A percentile compares a stretch with the other conserved stretches of the same genome.
Evolutionary conservation across 495 filamentous ascomycete genomes (phyloP).

Genomic region (Podospora bellae-mahoneyi): DNA sequence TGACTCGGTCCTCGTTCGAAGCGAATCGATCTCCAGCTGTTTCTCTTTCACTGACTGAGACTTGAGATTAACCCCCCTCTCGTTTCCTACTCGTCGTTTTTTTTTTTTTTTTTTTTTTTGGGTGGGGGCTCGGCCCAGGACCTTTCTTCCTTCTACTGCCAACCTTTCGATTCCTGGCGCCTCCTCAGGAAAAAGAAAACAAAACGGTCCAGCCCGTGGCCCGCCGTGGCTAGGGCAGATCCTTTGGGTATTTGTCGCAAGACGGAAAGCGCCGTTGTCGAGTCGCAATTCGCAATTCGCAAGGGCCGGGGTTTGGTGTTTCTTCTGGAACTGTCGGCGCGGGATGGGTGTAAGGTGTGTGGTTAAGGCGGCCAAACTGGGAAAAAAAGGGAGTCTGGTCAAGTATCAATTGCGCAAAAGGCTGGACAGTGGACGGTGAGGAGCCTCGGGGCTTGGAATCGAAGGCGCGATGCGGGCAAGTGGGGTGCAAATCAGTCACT

Average conservation of each 20-base stretch:
- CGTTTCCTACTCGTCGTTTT: neutral
- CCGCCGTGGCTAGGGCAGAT: neutral
- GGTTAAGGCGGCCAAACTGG: no score
- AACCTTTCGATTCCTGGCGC: neutral
- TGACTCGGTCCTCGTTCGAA: neutral
- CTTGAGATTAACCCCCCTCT: neutral
- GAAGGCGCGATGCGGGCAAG: conserved; percentile 15
- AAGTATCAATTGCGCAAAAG: neutral
- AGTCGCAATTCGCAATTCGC: conserved; percentile 18
- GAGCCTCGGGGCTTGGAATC: conserved; percentile 7
- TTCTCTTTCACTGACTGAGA: neutral
- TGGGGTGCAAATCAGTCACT: conserved; percentile 21
- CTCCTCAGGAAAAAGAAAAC: neutral
- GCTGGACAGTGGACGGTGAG: neutral
- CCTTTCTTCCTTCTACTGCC: neutral
- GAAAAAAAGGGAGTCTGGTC: neutral
- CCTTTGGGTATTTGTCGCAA: neutral
- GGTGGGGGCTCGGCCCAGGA: no score
- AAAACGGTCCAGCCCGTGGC: conserved; percentile 5
- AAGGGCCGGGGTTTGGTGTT: neutral
- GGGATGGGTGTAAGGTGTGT: neutral
- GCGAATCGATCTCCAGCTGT: neutral
- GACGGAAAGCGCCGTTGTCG: conserved; percentile 13
- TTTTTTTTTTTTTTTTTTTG: no score
- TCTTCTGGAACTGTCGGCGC: conserved; percentile 11